phyloP scores from a whole-genome alignment of 495 filamentous ascomycete genomes.

The Massariosphaeria phaeospora region DNA sequence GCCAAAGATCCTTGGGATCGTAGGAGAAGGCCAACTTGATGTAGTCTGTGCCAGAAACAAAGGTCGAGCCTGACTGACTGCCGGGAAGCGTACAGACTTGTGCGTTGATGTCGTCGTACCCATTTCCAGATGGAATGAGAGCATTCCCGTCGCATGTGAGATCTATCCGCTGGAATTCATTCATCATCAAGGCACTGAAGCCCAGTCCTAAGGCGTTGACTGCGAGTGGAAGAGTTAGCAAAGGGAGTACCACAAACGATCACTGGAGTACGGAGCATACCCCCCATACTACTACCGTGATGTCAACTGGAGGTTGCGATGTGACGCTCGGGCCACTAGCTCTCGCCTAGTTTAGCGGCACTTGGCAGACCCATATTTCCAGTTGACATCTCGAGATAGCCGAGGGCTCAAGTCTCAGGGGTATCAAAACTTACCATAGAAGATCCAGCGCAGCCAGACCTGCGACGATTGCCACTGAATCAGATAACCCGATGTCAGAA shows the following conservation, averaged over 20 bases:
- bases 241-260: too few relatives aligned
- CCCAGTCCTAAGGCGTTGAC: constrained; percentile 8
- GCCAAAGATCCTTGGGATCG: constrained; percentile 57
- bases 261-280: too few relatives aligned
- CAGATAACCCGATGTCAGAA: constrained; percentile 73
- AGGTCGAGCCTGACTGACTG: constrained; percentile 54
- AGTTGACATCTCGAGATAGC: too few relatives aligned
- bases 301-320: too few relatives aligned
- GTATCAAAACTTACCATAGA: too few relatives aligned
- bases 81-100: constrained; percentile 73
- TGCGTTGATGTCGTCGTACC: constrained; percentile 60
- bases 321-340: too few relatives aligned
- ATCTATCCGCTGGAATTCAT: constrained; percentile 64
- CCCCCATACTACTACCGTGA: too few relatives aligned
- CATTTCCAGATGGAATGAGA: constrained; percentile 59
- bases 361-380: too few relatives aligned
- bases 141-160: constrained; percentile 60
- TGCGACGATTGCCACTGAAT: constrained; percentile 67
- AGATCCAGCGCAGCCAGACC: constrained; percentile 76
- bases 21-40: constrained; percentile 61
- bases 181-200: constrained; percentile 77
- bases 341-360: too few relatives aligned
- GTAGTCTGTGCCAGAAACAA: constrained; percentile 58
- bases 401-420: constrained; percentile 65
- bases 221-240: too few relatives aligned